Percentiles rank a stretch among this genome's conserved stretches.
Conservation (phyloP, 2,329 filamentous ascomycete species). For the Botrytis galanthina region DNA sequence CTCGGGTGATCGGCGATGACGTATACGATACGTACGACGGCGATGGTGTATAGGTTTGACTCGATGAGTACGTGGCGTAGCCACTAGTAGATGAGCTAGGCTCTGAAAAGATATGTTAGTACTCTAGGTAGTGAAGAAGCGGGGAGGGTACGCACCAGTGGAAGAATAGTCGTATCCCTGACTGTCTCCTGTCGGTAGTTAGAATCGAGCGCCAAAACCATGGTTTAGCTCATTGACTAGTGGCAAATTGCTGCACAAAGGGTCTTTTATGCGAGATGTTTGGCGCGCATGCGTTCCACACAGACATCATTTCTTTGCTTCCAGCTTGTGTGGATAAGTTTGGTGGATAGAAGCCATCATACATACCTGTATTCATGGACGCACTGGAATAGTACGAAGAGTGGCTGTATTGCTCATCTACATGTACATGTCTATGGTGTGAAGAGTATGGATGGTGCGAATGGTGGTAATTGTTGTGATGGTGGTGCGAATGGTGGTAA, state of each 20-base stretch:
- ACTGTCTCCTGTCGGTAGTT: constrained; percentile 3
- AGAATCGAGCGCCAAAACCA: background rate
- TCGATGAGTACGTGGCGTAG: background rate
- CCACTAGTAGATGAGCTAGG: background rate
- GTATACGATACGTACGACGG: background rate
- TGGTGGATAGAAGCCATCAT: background rate
- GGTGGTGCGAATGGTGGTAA: background rate
- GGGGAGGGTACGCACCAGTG: constrained; percentile 1
- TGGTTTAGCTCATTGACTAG: background rate
- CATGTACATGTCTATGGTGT: background rate
- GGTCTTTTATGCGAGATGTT: background rate
- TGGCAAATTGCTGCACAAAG: background rate
- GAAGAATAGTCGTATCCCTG: constrained; percentile 10
- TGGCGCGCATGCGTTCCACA: background rate
- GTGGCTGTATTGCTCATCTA: constrained; percentile 10
- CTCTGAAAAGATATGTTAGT: background rate
- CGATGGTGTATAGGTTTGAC: background rate
- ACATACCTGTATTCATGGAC: constrained; percentile 17
- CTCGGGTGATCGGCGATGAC: constrained; percentile 1
- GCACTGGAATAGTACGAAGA: background rate
- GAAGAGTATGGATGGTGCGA: background rate
- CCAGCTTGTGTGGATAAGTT: background rate
- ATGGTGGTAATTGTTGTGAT: background rate
- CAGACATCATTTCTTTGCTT: background rate
- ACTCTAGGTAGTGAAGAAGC: background rate